phyloP scores from a whole-genome alignment of 257 asterid species.

The Buddleja alternifolia region DNA sequence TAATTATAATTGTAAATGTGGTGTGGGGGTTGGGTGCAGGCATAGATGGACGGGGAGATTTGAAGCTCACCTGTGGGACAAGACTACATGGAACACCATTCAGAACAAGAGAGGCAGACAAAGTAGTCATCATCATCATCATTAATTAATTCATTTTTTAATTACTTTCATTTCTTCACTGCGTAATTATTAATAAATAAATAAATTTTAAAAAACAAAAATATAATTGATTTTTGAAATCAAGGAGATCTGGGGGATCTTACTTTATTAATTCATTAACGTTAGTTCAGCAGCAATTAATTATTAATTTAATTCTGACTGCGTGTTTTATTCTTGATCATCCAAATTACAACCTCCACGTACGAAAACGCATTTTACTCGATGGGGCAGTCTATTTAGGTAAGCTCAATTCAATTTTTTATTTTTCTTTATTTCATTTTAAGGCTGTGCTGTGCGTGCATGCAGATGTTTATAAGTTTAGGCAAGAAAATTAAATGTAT shows the following conservation, averaged over 20 bases:
- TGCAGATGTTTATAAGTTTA: constrained; percentile 34
- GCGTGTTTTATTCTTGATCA: constrained; percentile 42
- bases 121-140: too few species aligned
- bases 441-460: constrained; percentile 15
- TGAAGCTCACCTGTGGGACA: constrained; percentile 98
- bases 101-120: constrained; percentile 91
- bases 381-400: constrained; percentile 83
- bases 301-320: constrained; percentile 43
- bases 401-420: constrained; percentile 38
- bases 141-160: too few species aligned
- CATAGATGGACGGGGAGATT: constrained; percentile 90
- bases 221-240: background rate
- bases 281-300: constrained; percentile 9
- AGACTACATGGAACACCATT: constrained; percentile 69
- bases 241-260: constrained; percentile 69
- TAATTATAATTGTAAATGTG: too few species aligned
- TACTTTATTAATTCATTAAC: constrained; percentile 23
- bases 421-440: background rate
- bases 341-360: constrained; percentile 54
- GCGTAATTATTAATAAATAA: too few species aligned
- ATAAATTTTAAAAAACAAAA: too few species aligned
- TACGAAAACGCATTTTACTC: constrained; percentile 48
- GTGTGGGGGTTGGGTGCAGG: constrained; percentile 45
- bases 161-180: background rate
- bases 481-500: constrained; percentile 15